Base-by-base conservation (phyloP, 352 stramenopile genomes). In the Globisporangium heterothallicum region DNA sequence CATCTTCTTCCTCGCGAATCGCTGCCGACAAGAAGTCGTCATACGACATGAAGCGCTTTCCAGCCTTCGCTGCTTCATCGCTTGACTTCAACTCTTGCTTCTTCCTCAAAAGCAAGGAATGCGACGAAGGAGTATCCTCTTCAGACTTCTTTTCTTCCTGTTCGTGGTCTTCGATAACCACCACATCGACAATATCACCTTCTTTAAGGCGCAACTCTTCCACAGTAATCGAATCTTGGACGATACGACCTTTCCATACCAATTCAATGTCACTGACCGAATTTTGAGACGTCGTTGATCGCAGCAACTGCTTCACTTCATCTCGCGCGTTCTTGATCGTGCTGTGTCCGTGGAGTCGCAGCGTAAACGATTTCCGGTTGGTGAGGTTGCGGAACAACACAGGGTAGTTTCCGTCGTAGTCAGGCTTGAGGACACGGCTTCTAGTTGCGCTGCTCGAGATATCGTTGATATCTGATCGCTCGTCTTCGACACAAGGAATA, bases 11-110 rank as follows among this genome's bases (percentile, higher is more conserved):
- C 27, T 79, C 66, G 6, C 67, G 64, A 49, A 80, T 86, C 4
- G 78, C 77, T 21, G 78, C 82, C 22, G 67, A 70, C 58, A 89
- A 73, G 32, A 89, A 92, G 43, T 89, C 78, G 12, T 88, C 77
- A 54, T 90, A 92, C 8, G 74, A 86, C 74, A 89, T 79, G 51
- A 90, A 92, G 9, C 74, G 77, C 45, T 84, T 84, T 5, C 64
- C 55, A 6, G 70, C 44, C 27, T 50, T 70, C 13, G 42, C 42
- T 18, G 67, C 58, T 10, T 73, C 50, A 26, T 41, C 62, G 30
- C 30, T 41, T 21, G 34, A 12, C 29, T 53, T 46, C 10, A 47
- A 25, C 6, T 81, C 67, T 25, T 54, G 24, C 45, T 70, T 72
- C 22, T 77, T 79, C n/a, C 46, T 58, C 13, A 38, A 40, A 30